Evolutionary conservation across 306 rosid genomes (phyloP).

Genomic region (Carpinus fangiana): DNA sequence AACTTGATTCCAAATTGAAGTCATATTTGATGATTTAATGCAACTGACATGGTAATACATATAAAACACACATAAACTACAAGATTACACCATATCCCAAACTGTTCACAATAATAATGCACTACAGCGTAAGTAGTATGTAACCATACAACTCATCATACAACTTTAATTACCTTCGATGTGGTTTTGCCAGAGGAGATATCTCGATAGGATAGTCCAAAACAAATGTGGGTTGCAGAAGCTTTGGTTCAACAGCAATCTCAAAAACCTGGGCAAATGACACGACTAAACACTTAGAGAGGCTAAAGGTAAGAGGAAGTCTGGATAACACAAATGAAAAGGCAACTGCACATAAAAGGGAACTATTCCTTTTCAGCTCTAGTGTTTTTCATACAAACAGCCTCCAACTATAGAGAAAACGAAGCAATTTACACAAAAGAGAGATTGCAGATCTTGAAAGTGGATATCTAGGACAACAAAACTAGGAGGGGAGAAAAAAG

Average conservation of each 20-base stretch:
- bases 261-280: conserved; percentile 72
- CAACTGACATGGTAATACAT: background rate
- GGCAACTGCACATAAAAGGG: background rate
- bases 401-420: conserved; percentile 1
- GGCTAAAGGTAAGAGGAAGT: conserved; percentile 19
- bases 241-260: conserved; percentile 83
- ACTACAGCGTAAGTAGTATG: conserved; percentile 8
- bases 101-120: background rate
- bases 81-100: background rate
- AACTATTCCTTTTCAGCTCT: conserved; percentile 1
- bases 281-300: conserved; percentile 22
- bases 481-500: background rate
- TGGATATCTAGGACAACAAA: background rate
- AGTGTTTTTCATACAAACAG: conserved; percentile 14
- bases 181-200: conserved; percentile 98
- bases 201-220: conserved; percentile 95
- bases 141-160: conserved; percentile 21
- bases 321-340: conserved; percentile 17
- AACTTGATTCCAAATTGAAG: background rate
- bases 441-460: background rate
- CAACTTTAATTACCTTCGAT: conserved; percentile 67
- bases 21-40: background rate
- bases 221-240: conserved; percentile 94
- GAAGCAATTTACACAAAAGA: conserved; percentile 19
- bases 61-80: background rate